Percentiles rank a stretch among this genome's conserved stretches.
Evolutionary conservation across 495 filamentous ascomycete species (phyloP).

Genomic region (Xylaria cubensis): DNA sequence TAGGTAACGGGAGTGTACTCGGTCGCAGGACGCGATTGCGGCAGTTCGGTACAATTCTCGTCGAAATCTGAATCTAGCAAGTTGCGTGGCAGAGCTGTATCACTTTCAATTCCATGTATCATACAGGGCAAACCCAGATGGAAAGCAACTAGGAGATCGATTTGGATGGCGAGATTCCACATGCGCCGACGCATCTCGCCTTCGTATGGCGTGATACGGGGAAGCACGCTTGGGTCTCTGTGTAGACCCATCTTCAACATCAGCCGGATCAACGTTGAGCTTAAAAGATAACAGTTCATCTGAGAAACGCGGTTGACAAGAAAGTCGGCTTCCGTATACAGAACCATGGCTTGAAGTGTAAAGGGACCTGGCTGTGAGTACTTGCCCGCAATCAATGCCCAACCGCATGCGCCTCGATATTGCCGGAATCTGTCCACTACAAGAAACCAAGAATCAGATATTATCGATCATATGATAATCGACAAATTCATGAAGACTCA

Average conservation of each 20-base stretch:
- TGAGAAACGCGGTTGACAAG: constrained; percentile 50
- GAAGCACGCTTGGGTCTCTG: constrained; percentile 56
- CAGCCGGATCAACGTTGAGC: constrained; percentile 55
- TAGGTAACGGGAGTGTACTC: constrained; percentile 59
- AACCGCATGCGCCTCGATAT: constrained; percentile 46
- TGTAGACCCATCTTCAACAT: constrained; percentile 65
- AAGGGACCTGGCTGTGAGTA: constrained; percentile 53
- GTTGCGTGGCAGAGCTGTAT: constrained; percentile 54
- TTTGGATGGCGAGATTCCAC: constrained; percentile 58
- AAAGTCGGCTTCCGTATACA: constrained; percentile 57
- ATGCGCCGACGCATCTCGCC: constrained; percentile 63
- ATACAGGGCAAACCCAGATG: constrained; percentile 62
- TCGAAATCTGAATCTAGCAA: constrained; percentile 58
- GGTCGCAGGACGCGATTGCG: constrained; percentile 48
- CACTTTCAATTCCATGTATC: constrained; percentile 55
- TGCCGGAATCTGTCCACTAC: constrained; percentile 45
- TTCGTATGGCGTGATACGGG: constrained; percentile 58
- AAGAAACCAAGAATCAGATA: constrained; percentile 3
- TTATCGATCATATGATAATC: background rate
- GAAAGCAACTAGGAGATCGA: constrained; percentile 59
- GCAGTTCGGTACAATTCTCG: constrained; percentile 50
- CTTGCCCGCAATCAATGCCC: constrained; percentile 51
- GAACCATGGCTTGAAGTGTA: constrained; percentile 56
- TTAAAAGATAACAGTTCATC: constrained; percentile 56
- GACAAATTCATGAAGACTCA: background rate